Base-by-base conservation (phyloP, 1,284 basidiomycete species). In the Sutorius eximius region DNA sequence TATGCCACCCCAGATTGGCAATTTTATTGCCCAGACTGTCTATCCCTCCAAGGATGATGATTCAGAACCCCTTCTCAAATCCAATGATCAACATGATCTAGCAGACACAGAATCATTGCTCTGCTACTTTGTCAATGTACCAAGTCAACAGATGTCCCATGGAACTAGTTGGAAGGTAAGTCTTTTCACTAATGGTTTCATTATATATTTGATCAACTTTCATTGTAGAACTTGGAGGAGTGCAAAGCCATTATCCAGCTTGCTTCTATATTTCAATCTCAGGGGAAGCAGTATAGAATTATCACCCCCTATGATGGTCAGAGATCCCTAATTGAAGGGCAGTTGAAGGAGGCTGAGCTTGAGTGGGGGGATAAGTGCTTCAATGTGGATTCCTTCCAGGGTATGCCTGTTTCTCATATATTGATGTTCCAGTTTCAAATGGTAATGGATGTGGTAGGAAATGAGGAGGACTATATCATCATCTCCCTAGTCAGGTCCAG, bases 1-100 rank as follows among this genome's bases (percentile, higher is more conserved):
- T 3, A 89, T 91, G 87, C 89, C 89, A 53, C 78, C 81, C 41
- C 80, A 87, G 58, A 83, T 90, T 75, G 88, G 88, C n/a, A 59
- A 76, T 7, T 84, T 88, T 51, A 86, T 91, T 46, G 90, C 87
- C 27, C 62, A 77, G 45, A 72, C 74, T 55, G 75, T 91, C 5
- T 91, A 91, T 73, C 71, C 83, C 24, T 55, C 66, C 20, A 59
- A 78, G 56, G 33, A 49, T 24, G 59, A 77, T 50, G 29, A 51
- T 27, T 16, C 40, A 49, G 40, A 56, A 5, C 32, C 65, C 1
- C 49, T 57, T 2, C 77, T 86, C 7, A 70, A 76, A 5, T 85
- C 83, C 2, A 78, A 75, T 62, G 70, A 77, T 1, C 0, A 42
- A 5, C 83, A 85, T 58, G 68, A 73, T 18, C 66, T 85, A 16